A percentile compares a stretch with the other conserved stretches of the same genome.
phyloP scores from a whole-genome alignment of 805 yeast genomes.

The Wickerhamomyces ciferrii region DNA sequence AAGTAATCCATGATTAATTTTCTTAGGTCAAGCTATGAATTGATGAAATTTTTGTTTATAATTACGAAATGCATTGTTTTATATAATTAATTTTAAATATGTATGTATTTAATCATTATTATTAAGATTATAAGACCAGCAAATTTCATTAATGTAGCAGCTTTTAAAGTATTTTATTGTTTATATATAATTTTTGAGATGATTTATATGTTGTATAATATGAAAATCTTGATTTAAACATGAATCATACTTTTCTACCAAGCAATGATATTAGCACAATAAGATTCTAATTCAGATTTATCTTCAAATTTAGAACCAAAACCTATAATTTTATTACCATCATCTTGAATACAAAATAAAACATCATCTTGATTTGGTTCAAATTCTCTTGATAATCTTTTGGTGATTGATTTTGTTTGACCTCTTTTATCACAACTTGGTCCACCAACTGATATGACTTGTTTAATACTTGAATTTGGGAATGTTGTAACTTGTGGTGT shows the following conservation, averaged over 20 bases:
- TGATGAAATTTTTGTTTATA: too few relatives aligned
- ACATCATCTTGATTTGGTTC: slow-evolving; percentile 31
- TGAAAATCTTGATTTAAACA: too few relatives aligned
- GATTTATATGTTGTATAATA: neutral
- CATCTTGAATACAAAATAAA: slow-evolving; percentile 33
- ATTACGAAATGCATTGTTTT: too few relatives aligned
- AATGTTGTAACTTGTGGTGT: slow-evolving; percentile 25
- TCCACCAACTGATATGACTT: slow-evolving; percentile 34
- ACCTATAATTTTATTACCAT: slow-evolving; percentile 15
- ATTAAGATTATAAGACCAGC: too few relatives aligned
- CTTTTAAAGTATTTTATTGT: too few relatives aligned
- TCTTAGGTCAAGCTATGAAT: neutral
- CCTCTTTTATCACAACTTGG: slow-evolving; percentile 41
- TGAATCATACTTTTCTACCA: slow-evolving; percentile 15
- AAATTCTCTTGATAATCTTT: slow-evolving; percentile 31
- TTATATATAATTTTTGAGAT: neutral
- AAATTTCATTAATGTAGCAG: too few relatives aligned
- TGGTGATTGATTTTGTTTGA: slow-evolving; percentile 32
- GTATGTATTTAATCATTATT: too few relatives aligned
- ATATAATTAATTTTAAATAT: too few relatives aligned
- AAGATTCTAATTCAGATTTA: slow-evolving; percentile 7
- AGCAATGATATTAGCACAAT: slow-evolving; percentile 21
- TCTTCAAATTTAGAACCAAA: slow-evolving; percentile 14
- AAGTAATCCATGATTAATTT: slow-evolving; percentile 13
- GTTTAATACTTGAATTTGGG: slow-evolving; percentile 22